These are phyloP conservation scores for Hibiscus trionum DNA, from an alignment of 345 rosid genomes.

Conservation along the genomic window DNA sequence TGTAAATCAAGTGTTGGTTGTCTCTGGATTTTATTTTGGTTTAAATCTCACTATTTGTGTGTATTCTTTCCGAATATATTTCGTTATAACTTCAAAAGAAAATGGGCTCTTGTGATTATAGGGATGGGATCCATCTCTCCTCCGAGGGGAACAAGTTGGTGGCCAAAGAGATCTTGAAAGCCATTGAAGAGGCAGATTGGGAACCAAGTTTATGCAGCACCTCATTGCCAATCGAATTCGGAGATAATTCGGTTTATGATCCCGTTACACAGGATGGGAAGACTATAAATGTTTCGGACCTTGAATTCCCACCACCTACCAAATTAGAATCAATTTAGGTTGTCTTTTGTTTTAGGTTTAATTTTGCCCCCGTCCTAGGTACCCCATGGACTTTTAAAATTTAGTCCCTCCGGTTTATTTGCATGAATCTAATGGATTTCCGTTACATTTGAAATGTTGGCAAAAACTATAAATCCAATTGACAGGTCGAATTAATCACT, in stretches of 20 bases:
- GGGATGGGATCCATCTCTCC: conserved; percentile 76
- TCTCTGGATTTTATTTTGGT: no score
- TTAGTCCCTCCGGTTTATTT: no score
- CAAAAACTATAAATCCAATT: no score
- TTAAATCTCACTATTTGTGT: no score
- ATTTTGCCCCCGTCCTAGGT: background rate
- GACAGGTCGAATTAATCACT: no score
- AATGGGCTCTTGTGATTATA: background rate
- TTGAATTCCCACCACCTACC: background rate
- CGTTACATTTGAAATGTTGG: no score
- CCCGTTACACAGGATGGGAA: conserved; percentile 8
- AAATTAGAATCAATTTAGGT: background rate
- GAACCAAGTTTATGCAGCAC: conserved; percentile 62
- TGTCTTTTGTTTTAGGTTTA: no score
- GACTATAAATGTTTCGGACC: conserved; percentile 1
- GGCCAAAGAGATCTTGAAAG: conserved; percentile 47
- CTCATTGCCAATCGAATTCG: conserved; percentile 46
- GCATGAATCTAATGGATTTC: no score
- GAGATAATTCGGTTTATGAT: conserved; percentile 29
- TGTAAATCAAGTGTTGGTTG: no score
- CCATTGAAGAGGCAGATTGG: conserved; percentile 59
- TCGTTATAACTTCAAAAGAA: no score
- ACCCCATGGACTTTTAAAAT: no score
- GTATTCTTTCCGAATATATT: no score
- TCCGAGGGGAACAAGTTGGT: conserved; percentile 54